Evolutionary conservation across 768 basidiomycete species (phyloP), one percentile per base, ranked within the genome.

Genomic region (Crassisporium funariophilum): DNA sequence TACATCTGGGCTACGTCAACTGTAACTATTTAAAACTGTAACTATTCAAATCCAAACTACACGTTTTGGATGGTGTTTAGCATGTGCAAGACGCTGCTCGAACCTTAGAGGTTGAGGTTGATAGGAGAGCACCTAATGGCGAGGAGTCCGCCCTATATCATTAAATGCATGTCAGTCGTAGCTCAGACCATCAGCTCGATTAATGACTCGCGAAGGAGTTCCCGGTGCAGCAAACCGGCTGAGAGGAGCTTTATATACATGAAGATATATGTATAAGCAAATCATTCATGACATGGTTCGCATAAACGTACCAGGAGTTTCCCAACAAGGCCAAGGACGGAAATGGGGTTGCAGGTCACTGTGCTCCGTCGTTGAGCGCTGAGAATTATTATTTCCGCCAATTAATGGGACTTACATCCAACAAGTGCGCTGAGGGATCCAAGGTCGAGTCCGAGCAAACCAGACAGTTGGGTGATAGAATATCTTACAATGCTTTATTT

Each of bases 181-280:
- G n/a, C n/a, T n/a, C n/a, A n/a, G 17, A 52, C 31, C 24, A 17
- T 15, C 8, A 40, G 35, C 8, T 25, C 9, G 13, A 2, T 23
- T 15, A 27, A 47, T 11, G 17, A 41, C 53, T 42, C 38, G 49
- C 50, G 33, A 55, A 41, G 38, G 17, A 35, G 47, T 54, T 54
- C 49, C 50, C 46, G 19, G 54, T 46, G 51, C 54, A 56, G 56
- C 53, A 54, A 31, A 52, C 53, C 11, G 49, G 53, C 33, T 51
- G 41, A 25, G 45, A 40, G n/a, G 49, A 36, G 41, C 53, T 51
- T 20, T 17, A 7, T 24, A 21, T 11, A 20, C 46, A 35, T 17
- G 12, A n/a, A n/a, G 19, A 33, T 44, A 15, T 12, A 15, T 16
- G 25, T 4, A 20, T 16, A 48, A 35, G 13, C 40, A 31, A 17